phyloP scores from a whole-genome alignment of 129 eudicot genomes.

The Ambrosia trifida region DNA sequence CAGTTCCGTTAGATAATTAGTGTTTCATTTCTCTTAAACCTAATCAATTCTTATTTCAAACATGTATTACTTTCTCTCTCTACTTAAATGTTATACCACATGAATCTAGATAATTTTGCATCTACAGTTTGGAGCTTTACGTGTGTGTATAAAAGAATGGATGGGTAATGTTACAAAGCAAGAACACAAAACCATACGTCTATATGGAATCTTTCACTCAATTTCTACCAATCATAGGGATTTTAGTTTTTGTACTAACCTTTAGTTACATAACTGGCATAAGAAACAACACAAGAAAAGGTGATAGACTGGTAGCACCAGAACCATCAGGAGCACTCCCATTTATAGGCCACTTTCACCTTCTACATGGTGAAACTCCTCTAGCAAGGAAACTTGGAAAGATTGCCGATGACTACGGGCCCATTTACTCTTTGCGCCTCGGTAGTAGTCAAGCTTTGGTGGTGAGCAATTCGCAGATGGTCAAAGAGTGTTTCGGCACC shows the following conservation, averaged over 20 bases:
- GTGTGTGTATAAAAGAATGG: too few relatives aligned
- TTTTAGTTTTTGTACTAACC: neutral
- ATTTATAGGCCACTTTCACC: too few relatives aligned
- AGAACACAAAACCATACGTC: neutral
- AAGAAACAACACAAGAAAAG: neutral
- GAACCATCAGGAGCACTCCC: too few relatives aligned
- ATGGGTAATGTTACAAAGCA: neutral
- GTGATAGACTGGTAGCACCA: neutral
- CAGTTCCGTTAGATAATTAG: too few relatives aligned
- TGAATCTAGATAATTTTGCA: too few relatives aligned
- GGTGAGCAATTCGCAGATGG: conserved; percentile 3
- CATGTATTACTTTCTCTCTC: too few relatives aligned
- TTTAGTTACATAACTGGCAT: neutral
- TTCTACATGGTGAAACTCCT: too few relatives aligned
- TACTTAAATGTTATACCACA: too few relatives aligned
- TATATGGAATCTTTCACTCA: neutral
- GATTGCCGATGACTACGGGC: conserved; percentile 30
- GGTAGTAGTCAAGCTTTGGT: neutral
- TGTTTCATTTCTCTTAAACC: too few relatives aligned
- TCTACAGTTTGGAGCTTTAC: too few relatives aligned
- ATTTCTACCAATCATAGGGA: neutral
- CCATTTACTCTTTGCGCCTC: conserved; percentile 21
- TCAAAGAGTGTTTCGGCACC: conserved; percentile 26
- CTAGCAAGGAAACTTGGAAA: too few relatives aligned
- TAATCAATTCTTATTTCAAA: too few relatives aligned